phyloP scores from a whole-genome alignment of 306 rosid genomes.

The Benincasa hispida region DNA sequence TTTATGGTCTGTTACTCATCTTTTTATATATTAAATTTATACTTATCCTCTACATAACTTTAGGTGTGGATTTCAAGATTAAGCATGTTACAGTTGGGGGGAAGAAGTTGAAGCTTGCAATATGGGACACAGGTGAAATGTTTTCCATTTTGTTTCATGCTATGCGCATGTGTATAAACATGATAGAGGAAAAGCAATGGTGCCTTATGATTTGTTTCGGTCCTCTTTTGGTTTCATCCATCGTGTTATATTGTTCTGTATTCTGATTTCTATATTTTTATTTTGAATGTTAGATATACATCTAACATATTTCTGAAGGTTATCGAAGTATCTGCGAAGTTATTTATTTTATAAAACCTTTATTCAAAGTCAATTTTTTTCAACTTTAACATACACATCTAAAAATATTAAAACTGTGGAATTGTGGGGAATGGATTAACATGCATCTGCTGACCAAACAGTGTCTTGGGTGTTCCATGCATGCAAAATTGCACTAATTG shows the following conservation, averaged over 20 bases:
- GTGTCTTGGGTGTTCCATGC: background rate
- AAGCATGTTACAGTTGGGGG: conserved; percentile 49
- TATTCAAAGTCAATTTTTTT: background rate
- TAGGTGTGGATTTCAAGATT: conserved; percentile 86
- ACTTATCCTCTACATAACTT: background rate
- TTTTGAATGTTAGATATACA: background rate
- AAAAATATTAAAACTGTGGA: background rate
- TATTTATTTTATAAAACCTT: background rate
- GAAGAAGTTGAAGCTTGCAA: conserved; percentile 74
- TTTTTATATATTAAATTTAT: background rate
- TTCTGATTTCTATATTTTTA: background rate
- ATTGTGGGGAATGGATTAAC: background rate
- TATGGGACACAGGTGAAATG: conserved; percentile 80
- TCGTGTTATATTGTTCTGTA: background rate
- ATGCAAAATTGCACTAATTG: background rate
- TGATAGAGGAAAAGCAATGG: background rate
- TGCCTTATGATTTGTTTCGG: background rate
- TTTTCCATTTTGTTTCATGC: background rate
- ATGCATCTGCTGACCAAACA: background rate
- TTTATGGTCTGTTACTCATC: background rate
- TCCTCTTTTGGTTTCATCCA: background rate
- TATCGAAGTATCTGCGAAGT: background rate
- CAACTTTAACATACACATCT: background rate
- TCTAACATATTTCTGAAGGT: background rate
- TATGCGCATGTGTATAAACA: background rate